phyloP scores from a whole-genome alignment of 352 stramenopile species.

The Globisporangium radiosum region DNA sequence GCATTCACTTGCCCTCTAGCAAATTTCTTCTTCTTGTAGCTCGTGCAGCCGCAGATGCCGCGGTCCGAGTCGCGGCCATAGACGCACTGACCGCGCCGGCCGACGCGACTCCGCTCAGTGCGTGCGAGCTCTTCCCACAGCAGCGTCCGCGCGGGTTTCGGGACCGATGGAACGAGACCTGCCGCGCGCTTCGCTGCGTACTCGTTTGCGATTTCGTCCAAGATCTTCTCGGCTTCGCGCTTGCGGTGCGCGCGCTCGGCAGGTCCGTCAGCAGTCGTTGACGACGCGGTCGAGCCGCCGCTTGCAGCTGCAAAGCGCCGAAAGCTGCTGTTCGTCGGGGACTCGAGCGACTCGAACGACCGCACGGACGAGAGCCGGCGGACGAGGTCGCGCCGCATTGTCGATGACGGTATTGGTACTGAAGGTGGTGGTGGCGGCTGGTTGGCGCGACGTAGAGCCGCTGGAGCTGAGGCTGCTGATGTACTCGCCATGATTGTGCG shows the following conservation, averaged over 20 bases:
- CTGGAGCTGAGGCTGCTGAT: neutral
- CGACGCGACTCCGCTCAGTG: slow-evolving; percentile 32
- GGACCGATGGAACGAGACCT: slow-evolving; percentile 61
- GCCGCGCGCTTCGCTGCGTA: slow-evolving; percentile 73
- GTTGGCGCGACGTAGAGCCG: neutral
- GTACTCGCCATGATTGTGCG: neutral
- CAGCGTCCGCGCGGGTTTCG: slow-evolving; percentile 62
- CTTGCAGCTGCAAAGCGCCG: neutral
- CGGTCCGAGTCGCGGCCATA: slow-evolving; percentile 51
- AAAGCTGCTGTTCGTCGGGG: slow-evolving; percentile 1
- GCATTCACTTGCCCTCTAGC: slow-evolving; percentile 32
- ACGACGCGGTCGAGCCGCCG: neutral
- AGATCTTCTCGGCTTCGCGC: slow-evolving; percentile 54
- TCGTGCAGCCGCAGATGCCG: slow-evolving; percentile 43
- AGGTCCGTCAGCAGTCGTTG: neutral
- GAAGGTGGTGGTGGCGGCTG: neutral
- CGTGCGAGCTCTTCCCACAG: slow-evolving; percentile 76
- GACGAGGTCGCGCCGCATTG: slow-evolving; percentile 9
- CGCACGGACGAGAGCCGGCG: slow-evolving; percentile 10
- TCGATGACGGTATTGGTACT: neutral
- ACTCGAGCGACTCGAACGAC: slow-evolving; percentile 10
- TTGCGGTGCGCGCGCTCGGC: slow-evolving; percentile 25
- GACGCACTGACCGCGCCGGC: slow-evolving; percentile 52
- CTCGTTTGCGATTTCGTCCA: slow-evolving; percentile 73
- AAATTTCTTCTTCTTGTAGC: slow-evolving; percentile 44